These are phyloP conservation scores for Fimicolochytrium jonesii DNA, from an alignment of 192 early-diverging fungal genomes.

Conservation along the genomic window DNA sequence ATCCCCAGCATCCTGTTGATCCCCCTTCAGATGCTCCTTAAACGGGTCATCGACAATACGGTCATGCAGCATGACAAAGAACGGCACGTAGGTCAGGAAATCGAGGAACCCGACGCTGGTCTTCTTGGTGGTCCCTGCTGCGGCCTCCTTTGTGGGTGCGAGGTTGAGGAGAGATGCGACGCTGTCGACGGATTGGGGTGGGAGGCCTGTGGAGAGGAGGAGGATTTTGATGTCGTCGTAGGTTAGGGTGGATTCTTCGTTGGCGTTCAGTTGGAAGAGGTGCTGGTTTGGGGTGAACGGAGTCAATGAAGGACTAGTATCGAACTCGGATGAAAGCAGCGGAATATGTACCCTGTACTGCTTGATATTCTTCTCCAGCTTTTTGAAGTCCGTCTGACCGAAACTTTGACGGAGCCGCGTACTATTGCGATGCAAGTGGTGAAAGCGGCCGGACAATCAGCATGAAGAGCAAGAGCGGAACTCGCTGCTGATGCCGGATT, in stretches of 20 bases:
- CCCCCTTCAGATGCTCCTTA: background rate
- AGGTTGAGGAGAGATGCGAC: conserved; percentile 17
- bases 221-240: conserved; percentile 24
- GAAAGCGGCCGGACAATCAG: background rate
- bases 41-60: conserved; percentile 24
- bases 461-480: background rate
- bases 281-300: background rate
- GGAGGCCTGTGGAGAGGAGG: conserved; percentile 20
- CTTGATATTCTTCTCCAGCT: conserved; percentile 26
- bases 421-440: conserved; percentile 5
- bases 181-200: background rate
- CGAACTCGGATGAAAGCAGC: background rate
- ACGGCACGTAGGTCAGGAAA: conserved; percentile 25
- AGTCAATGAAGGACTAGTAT: background rate
- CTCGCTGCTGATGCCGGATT: background rate
- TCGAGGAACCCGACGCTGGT: conserved; percentile 20
- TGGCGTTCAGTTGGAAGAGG: conserved; percentile 16
- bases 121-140: background rate
- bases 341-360: conserved; percentile 13
- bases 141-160: background rate
- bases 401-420: conserved; percentile 21
- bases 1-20: conserved; percentile 2
- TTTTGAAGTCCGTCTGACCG: conserved; percentile 26
- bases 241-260: conserved; percentile 20
- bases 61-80: conserved; percentile 21